Percentiles rank a stretch among this genome's conserved stretches.
These are phyloP conservation scores for Saccharomycopsis sp. DNA, from an alignment of 805 yeast genomes.

Conservation along the genomic window DNA sequence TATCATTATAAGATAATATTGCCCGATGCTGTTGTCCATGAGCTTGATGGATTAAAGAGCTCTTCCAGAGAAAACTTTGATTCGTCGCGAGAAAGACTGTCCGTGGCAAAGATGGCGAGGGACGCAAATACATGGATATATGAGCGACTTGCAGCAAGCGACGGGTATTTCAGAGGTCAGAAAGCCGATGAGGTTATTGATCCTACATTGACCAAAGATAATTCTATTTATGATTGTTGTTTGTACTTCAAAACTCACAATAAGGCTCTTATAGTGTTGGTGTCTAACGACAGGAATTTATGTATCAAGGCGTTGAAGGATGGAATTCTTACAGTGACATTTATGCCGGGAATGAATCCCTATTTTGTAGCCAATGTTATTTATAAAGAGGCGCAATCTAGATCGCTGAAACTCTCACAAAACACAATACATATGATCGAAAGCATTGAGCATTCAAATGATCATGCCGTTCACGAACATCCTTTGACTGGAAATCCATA, in stretches of 20 bases:
- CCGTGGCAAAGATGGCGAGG: slow-evolving; percentile 56
- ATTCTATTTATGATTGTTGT: slow-evolving; percentile 82
- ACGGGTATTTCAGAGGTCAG: slow-evolving; percentile 58
- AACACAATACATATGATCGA: background rate
- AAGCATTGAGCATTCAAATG: background rate
- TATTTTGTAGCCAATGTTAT: slow-evolving; percentile 37
- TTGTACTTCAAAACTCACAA: slow-evolving; percentile 43
- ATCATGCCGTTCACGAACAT: background rate
- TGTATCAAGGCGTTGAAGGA: slow-evolving; percentile 72
- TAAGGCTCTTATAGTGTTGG: slow-evolving; percentile 44
- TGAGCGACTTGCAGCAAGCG: slow-evolving; percentile 44
- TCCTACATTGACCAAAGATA: slow-evolving; percentile 50
- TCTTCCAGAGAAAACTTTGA: slow-evolving; percentile 26
- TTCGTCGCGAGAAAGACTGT: slow-evolving; percentile 17
- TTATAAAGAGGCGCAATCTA: slow-evolving; percentile 28
- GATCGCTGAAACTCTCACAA: background rate
- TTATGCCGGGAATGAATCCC: slow-evolving; percentile 39
- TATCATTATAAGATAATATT: slow-evolving; percentile 51
- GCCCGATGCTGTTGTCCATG: slow-evolving; percentile 65
- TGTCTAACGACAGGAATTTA: slow-evolving; percentile 80
- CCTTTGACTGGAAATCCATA: background rate
- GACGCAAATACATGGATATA: slow-evolving; percentile 78
- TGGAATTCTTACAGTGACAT: slow-evolving; percentile 57
- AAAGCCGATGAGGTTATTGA: slow-evolving; percentile 48
- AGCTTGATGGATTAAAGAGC: slow-evolving; percentile 76